Conservation (phyloP, 306 rosid species). For the Potentilla sterilis region DNA sequence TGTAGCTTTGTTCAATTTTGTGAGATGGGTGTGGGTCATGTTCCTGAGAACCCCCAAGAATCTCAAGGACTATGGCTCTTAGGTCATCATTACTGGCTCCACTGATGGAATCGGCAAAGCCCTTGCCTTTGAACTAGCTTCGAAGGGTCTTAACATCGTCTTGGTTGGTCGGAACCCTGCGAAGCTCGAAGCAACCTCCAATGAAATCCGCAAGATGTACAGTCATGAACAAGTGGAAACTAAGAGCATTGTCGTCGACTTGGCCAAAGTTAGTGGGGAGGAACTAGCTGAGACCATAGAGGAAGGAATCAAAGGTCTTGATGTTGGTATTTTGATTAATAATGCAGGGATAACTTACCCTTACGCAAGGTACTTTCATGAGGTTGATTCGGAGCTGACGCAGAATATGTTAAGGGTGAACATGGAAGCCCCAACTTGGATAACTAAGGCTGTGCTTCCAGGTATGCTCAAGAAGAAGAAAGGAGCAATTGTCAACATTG, state of each 20-base stretch:
- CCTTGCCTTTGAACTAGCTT: constrained; percentile 56
- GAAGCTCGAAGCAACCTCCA: constrained; percentile 36
- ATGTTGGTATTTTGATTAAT: constrained; percentile 40
- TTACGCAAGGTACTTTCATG: constrained; percentile 37
- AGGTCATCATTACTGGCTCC: constrained; percentile 77
- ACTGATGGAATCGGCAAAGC: constrained; percentile 83
- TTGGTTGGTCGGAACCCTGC: constrained; percentile 30
- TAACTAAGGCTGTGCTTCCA: constrained; percentile 41
- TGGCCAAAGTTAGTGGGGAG: constrained; percentile 24
- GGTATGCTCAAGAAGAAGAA: constrained; percentile 46
- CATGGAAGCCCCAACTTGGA: constrained; percentile 37
- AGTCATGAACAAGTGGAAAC: neutral
- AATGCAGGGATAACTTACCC: constrained; percentile 47
- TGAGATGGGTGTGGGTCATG: constrained; percentile 54
- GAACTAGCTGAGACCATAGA: constrained; percentile 16
- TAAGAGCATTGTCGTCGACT: constrained; percentile 37
- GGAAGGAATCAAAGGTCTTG: constrained; percentile 19
- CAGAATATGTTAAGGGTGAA: constrained; percentile 34
- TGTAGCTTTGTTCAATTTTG: constrained; percentile 20
- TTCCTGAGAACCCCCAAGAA: constrained; percentile 62
- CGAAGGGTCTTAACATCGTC: constrained; percentile 41
- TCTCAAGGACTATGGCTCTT: constrained; percentile 69
- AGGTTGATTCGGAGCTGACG: constrained; percentile 31
- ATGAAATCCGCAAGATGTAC: constrained; percentile 20
- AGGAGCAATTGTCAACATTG: constrained; percentile 46